Percentiles rank a stretch among this genome's conserved stretches.
Evolutionary conservation across 2,329 filamentous ascomycete species (phyloP).

Genomic region (Colletotrichum tanaceti): DNA sequence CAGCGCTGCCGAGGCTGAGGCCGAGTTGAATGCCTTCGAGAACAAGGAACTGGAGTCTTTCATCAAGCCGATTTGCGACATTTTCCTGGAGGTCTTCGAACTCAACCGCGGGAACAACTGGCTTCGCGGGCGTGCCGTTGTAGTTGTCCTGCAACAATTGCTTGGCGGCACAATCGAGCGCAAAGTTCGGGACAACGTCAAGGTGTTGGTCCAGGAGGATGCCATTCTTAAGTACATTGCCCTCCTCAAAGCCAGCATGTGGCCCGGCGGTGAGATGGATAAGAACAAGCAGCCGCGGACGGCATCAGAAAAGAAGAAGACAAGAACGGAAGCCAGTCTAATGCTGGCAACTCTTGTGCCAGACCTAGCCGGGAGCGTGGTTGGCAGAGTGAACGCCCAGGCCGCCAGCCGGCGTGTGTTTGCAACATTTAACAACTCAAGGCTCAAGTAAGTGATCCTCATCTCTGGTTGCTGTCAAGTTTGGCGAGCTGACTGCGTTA

Average conservation of each 20-base stretch:
- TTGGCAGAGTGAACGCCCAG: constrained; percentile 91
- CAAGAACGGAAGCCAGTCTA: constrained; percentile 85
- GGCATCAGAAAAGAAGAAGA: constrained; percentile 79
- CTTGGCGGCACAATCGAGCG: constrained; percentile 96
- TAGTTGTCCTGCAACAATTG: constrained; percentile 95
- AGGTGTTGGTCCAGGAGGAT: constrained; percentile 79
- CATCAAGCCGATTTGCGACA: constrained; percentile 97
- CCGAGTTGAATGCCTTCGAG: constrained; percentile 93
- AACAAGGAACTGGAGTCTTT: constrained; percentile 91
- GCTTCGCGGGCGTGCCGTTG: constrained; percentile 93
- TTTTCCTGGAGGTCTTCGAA: constrained; percentile 96
- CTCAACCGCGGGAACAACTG: constrained; percentile 96
- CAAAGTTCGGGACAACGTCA: constrained; percentile 88
- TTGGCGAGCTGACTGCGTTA: constrained; percentile 45
- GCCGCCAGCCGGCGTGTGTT: constrained; percentile 89
- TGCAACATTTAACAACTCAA: constrained; percentile 89
- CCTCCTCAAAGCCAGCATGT: constrained; percentile 80
- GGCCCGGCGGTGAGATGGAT: constrained; percentile 75
- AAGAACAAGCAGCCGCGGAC: constrained; percentile 69
- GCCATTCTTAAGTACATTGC: constrained; percentile 80
- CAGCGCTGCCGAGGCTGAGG: constrained; percentile 82
- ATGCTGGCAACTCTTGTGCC: constrained; percentile 91
- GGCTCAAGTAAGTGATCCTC: constrained; percentile 78
- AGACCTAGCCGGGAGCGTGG: constrained; percentile 91
- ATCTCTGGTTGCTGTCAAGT: constrained; percentile 42